A percentile compares a stretch with the other conserved stretches of the same genome.
These are phyloP conservation scores for Trypanosoma lewisi DNA, from an alignment of 208 protist species.

Conservation along the genomic window DNA sequence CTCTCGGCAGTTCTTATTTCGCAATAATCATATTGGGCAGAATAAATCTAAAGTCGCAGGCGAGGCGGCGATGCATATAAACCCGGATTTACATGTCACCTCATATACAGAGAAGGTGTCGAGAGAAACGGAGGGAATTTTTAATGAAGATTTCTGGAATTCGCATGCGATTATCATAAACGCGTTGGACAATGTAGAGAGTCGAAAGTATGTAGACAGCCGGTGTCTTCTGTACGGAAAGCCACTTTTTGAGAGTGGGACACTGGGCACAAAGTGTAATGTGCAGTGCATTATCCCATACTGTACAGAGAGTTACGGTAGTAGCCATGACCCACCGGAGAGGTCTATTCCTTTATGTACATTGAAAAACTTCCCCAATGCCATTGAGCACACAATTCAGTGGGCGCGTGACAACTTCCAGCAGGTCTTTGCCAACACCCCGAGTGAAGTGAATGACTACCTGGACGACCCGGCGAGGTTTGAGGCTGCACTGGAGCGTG, in stretches of 20 bases:
- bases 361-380: constrained; percentile 99
- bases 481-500: constrained; percentile 48
- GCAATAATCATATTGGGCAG: constrained; percentile 93
- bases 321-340: constrained; percentile 97
- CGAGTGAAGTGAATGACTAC: constrained; percentile 88
- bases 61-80: constrained; percentile 92
- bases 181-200: constrained; percentile 99
- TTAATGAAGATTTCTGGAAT: constrained; percentile 96
- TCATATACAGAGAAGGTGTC: constrained; percentile 92
- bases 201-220: constrained; percentile 95
- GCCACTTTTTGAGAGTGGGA: constrained; percentile 99
- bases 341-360: constrained; percentile 99
- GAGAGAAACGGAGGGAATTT: constrained; percentile 94
- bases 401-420: constrained; percentile 93
- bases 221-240: constrained; percentile 95
- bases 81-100: constrained; percentile 85
- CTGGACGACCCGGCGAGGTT: constrained; percentile 68
- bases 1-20: constrained; percentile 99
- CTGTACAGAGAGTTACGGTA: constrained; percentile 98
- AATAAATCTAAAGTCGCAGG: constrained; percentile 95
- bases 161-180: constrained; percentile 95
- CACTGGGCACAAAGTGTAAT: constrained; percentile 99
- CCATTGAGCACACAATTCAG: constrained; percentile 99
- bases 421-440: constrained; percentile 72
- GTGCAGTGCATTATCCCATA: constrained; percentile 96